Percentiles rank a stretch among this genome's conserved stretches.
Conservation (phyloP, 2,329 filamentous ascomycete species). For the Fusarium kyushuense region DNA sequence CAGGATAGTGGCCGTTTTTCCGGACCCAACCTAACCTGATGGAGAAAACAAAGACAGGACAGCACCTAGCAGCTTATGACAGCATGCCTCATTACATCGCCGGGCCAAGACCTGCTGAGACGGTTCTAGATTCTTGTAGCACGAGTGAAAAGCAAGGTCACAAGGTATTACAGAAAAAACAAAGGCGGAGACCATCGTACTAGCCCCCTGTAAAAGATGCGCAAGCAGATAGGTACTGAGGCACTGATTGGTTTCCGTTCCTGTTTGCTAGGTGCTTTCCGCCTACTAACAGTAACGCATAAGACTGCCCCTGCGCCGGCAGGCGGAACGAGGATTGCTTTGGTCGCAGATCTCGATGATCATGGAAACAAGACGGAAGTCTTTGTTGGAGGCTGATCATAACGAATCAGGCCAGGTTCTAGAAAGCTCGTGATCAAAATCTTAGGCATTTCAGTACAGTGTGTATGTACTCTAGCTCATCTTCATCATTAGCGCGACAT, state of each 20-base stretch:
- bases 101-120: slow-evolving; percentile 10
- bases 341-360: slow-evolving; percentile 37
- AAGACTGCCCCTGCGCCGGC: slow-evolving; percentile 21
- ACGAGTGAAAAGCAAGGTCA: slow-evolving; percentile 30
- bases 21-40: background rate
- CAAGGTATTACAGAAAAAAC: slow-evolving; percentile 35
- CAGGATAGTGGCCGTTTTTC: slow-evolving; percentile 30
- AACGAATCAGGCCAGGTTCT: background rate
- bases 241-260: background rate
- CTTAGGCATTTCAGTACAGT: background rate
- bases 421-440: slow-evolving; percentile 17
- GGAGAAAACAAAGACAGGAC: slow-evolving; percentile 11
- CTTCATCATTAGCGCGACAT: slow-evolving; percentile 6
- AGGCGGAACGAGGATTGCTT: slow-evolving; percentile 4
- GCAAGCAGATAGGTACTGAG: background rate
- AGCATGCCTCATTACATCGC: slow-evolving; percentile 14
- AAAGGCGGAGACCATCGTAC: slow-evolving; percentile 33
- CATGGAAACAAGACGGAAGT: slow-evolving; percentile 30
- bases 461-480: background rate
- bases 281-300: slow-evolving; percentile 1
- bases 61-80: slow-evolving; percentile 7
- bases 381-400: slow-evolving; percentile 11
- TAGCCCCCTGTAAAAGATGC: slow-evolving; percentile 5
- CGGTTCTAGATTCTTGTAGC: slow-evolving; percentile 36
- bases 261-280: background rate